Percentiles rank a stretch among this genome's conserved stretches.
phyloP scores from a whole-genome alignment of 129 eudicot genomes.

The Flaveria ramosissima region DNA sequence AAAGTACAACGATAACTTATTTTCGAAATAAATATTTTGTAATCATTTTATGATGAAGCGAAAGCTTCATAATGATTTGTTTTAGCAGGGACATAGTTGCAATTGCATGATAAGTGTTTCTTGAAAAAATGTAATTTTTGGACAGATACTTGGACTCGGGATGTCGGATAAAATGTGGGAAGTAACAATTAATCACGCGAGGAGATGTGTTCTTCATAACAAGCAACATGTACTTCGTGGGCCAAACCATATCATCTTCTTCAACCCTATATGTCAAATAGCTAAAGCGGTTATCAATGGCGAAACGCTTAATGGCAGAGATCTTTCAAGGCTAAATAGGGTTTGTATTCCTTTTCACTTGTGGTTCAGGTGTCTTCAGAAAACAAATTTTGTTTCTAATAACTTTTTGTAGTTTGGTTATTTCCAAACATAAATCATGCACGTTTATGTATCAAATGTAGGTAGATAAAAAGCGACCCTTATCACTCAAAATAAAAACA shows the following conservation, averaged over 20 bases:
- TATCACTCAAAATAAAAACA: too few species aligned
- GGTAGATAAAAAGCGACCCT: too few species aligned
- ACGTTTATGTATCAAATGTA: too few species aligned
- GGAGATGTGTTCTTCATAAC: slow-evolving; percentile 42
- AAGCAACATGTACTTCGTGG: slow-evolving; percentile 44
- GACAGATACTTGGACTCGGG: slow-evolving; percentile 61
- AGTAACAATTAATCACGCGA: slow-evolving; percentile 59
- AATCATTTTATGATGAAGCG: too few species aligned
- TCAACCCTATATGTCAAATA: slow-evolving; percentile 66
- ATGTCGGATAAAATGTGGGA: slow-evolving; percentile 89
- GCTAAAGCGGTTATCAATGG: slow-evolving; percentile 56
- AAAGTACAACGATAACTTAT: too few species aligned
- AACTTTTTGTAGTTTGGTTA: too few species aligned
- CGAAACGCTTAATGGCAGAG: slow-evolving; percentile 29
- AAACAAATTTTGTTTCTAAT: too few species aligned
- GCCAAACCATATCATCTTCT: slow-evolving; percentile 37
- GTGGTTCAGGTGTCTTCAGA: background rate
- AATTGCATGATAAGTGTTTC: too few species aligned
- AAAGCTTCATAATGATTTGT: too few species aligned
- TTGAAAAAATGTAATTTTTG: background rate
- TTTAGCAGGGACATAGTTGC: too few species aligned
- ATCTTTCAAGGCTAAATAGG: slow-evolving; percentile 43
- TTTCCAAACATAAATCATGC: too few species aligned
- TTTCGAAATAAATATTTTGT: too few species aligned
- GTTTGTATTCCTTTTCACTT: slow-evolving; percentile 9